A percentile compares a stretch with the other conserved stretches of the same genome.
Evolutionary conservation across 2,329 filamentous ascomycete species (phyloP).

Genomic region (Chaetomium globosum): DNA sequence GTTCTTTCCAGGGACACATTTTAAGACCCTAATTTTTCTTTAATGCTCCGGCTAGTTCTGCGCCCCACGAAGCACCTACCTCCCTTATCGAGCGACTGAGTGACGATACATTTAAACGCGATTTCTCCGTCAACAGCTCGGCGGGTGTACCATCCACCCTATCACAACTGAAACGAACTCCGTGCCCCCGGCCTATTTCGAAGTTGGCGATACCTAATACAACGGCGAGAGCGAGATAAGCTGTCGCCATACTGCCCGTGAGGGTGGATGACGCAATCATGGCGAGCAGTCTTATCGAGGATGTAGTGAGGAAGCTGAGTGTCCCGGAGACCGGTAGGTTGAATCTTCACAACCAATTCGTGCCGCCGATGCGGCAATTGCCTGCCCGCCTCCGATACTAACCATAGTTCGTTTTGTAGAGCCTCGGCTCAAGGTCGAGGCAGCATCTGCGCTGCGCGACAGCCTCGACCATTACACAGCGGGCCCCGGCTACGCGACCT

Average conservation of each 20-base stretch:
- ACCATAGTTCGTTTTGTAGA: conserved; percentile 55
- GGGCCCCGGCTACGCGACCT: conserved; percentile 73
- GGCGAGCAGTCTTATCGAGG: conserved; percentile 63
- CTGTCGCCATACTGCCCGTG: conserved; percentile 36
- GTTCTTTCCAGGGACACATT: not conserved
- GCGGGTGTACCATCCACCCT: not conserved
- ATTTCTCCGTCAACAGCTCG: not conserved
- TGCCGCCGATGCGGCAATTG: not conserved
- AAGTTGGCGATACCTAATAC: not conserved
- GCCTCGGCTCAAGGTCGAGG: conserved; percentile 75
- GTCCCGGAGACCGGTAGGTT: conserved; percentile 57
- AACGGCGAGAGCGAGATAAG: conserved; percentile 34
- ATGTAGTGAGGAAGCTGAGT: conserved; percentile 64
- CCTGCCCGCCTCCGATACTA: conserved; percentile 10
- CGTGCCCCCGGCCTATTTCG: not conserved
- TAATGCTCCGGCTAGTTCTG: not conserved
- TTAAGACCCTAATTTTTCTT: not conserved
- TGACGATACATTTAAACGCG: not conserved
- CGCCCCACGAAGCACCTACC: not conserved
- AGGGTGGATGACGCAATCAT: conserved; percentile 58
- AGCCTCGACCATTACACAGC: conserved; percentile 85
- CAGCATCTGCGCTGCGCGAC: conserved; percentile 85
- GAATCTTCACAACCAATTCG: not conserved
- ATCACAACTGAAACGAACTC: not conserved
- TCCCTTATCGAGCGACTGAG: not conserved